Evolutionary conservation across 225 moss, liverwort and hornwort genomes (phyloP), one percentile per base, ranked within the genome.

Genomic region (Ulota crispa): DNA sequence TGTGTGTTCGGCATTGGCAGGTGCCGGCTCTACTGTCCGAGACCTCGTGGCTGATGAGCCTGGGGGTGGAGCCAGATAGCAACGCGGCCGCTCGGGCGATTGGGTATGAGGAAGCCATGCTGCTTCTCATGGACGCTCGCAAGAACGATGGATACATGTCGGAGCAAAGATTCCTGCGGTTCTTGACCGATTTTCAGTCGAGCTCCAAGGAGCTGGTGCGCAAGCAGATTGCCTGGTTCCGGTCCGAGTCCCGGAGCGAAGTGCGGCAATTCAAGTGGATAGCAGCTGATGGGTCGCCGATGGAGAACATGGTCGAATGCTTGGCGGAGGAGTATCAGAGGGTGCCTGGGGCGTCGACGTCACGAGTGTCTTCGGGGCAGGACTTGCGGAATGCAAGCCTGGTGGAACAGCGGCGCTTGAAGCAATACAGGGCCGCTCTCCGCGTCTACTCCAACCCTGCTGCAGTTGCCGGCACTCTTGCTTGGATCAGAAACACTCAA

Each of bases 101-200:
- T 16, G 85, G 85, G 1, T 85, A 82, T 16, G 50, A 67, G 28
- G 81, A 82, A 76, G 81, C 85, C 31, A 85, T 78, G 70, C 37
- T 19, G 41, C 57, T 77, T 11, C 72, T 82, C 37, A 20, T 72
- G 52, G 60, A 69, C 19, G 77, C 77, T 24, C 76, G 81, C 4
- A 27, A 50, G 31, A 37, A 45, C 16, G 23, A 53, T 4, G 85
- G 80, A 20, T 1, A 52, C 63, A 72, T 78, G 6, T 42, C 70
- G 15, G 43, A 83, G 4, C 63, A 83, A 36, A 45, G 63, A 26
- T 72, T 83, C 61, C 37, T 83, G 76, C 18, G 5, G 6, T 83
- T 83, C 24, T 31, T 83, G 6, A 6, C 24, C 1, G 27, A 64
- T 1, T 78, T 78, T 24, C 83, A 83, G 41, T 19, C 26, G 15